Base-by-base conservation (phyloP, 2,329 filamentous ascomycete species). In the Talaromyces pinophilus region DNA sequence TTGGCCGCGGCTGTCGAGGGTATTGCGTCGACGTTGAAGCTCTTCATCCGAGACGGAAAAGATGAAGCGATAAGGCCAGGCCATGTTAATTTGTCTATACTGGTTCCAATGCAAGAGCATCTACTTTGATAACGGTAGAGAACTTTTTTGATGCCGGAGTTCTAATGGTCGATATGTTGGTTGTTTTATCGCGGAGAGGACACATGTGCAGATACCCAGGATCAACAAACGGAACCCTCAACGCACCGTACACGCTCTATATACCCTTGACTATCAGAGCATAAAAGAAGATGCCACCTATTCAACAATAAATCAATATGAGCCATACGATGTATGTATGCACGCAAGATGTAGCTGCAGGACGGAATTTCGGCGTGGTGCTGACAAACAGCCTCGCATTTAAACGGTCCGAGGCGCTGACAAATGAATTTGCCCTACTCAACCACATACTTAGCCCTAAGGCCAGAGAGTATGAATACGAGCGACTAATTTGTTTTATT, bases 1-100 rank as follows among this genome's bases (percentile, higher is more conserved):
- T n/a, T 79, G 74, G 7, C 84, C 86, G 63, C 87, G 85, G 60
- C 77, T 76, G 71, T 87, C 82, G n/a, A 89, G 81, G 28, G 84
- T 72, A 28, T 81, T 76, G 40, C 86, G 80, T 42, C 86, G 81
- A 30, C 80, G 78, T 57, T 82, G 76, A 64, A 83, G 81, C 69
- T 87, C 82, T 30, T 81, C 77, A 15, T 82, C 75, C 13, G 80
- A 79, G 30, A 86, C 77, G n/a, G 79, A 78, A 44, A 84, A 74
- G 17, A 67, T 67, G 69, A 88, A 88, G 33, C 82, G 82, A 72
- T 86, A 88, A 17, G 77, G 76, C 74, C 82, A 83, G 38, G 70
- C 67, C 72, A 74, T 76, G 52, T 19, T 30, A 19, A 19, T n/a
- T 4, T 60, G 6, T 44, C 2, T 60, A 33, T 50, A n/a, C 22